Evolutionary conservation across 2,329 filamentous ascomycete species (phyloP).

Genomic region (Aspergillus sp.): DNA sequence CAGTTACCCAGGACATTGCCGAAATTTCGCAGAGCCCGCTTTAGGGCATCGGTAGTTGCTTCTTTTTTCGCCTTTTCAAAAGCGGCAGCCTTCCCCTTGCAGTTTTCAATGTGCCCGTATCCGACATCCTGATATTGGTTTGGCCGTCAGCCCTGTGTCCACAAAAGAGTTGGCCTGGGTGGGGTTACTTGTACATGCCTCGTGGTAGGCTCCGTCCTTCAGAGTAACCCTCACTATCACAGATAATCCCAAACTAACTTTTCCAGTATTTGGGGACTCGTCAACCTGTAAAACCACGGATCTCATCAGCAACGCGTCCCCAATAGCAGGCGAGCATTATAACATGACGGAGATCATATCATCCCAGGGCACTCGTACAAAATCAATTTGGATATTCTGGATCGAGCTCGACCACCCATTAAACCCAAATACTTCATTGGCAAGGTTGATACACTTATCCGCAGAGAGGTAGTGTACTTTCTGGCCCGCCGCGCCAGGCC

Average conservation of each 20-base stretch:
- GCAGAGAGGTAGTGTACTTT: slow-evolving; percentile 94
- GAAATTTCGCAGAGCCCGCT: slow-evolving; percentile 85
- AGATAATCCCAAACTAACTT: slow-evolving; percentile 80
- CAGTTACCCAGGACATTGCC: slow-evolving; percentile 98
- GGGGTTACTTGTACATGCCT: slow-evolving; percentile 47
- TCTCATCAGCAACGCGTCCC: slow-evolving; percentile 1
- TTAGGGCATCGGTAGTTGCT: slow-evolving; percentile 90
- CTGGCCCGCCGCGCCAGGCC: slow-evolving; percentile 76
- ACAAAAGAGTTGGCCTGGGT: slow-evolving; percentile 1
- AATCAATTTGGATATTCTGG: slow-evolving; percentile 91
- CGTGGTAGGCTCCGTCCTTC: slow-evolving; percentile 92
- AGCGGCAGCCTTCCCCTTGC: slow-evolving; percentile 88
- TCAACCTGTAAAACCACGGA: slow-evolving; percentile 58
- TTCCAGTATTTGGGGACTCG: slow-evolving; percentile 73
- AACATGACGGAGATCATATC: background rate
- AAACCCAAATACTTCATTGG: slow-evolving; percentile 94
- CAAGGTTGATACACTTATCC: slow-evolving; percentile 92
- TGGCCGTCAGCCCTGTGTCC: background rate
- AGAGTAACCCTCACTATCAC: slow-evolving; percentile 89
- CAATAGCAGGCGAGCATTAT: background rate
- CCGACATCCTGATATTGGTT: slow-evolving; percentile 68
- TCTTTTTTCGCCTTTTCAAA: slow-evolving; percentile 99
- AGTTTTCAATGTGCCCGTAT: slow-evolving; percentile 95
- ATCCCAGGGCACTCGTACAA: slow-evolving; percentile 53
- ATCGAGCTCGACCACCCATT: slow-evolving; percentile 98